A percentile compares a stretch with the other conserved stretches of the same genome.
phyloP scores from a whole-genome alignment of 1,284 basidiomycete genomes.

The Papiliotrema terrestris region DNA sequence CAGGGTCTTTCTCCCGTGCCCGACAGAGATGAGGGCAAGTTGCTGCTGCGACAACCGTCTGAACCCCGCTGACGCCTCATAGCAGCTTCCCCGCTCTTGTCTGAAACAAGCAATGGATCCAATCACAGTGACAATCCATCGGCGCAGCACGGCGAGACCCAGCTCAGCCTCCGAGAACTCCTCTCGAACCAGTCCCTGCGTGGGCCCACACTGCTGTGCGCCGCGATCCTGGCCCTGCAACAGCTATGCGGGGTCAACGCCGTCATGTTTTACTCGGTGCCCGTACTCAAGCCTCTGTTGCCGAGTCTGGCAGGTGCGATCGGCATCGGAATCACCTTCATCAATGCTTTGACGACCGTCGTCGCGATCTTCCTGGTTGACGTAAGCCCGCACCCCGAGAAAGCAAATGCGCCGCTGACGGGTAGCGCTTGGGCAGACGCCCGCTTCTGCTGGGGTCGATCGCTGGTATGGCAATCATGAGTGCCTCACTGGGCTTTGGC shows the following conservation, averaged over 20 bases:
- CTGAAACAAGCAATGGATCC: background rate
- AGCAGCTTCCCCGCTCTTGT: constrained; percentile 31
- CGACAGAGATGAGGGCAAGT: constrained; percentile 6
- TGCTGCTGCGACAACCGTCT: background rate
- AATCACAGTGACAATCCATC: background rate
- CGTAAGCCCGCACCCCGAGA: constrained; percentile 50
- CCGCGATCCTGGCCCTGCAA: constrained; percentile 70
- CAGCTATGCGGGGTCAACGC: constrained; percentile 76
- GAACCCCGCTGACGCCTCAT: background rate
- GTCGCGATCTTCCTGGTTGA: constrained; percentile 82
- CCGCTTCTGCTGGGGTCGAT: constrained; percentile 50
- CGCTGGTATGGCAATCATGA: constrained; percentile 64
- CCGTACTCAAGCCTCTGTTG: constrained; percentile 71
- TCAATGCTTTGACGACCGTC: constrained; percentile 76
- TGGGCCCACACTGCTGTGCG: constrained; percentile 65
- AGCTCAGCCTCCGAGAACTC: constrained; percentile 29
- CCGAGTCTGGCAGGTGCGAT: constrained; percentile 62
- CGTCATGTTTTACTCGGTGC: constrained; percentile 85
- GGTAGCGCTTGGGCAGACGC: constrained; percentile 47
- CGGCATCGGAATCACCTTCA: constrained; percentile 54
- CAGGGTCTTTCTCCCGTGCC: constrained; percentile 3
- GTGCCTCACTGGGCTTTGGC: constrained; percentile 66
- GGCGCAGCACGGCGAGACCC: constrained; percentile 31
- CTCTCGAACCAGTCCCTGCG: constrained; percentile 60
- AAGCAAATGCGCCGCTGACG: background rate